Conservation (phyloP, 768 basidiomycete genomes). For the Amanita phalloides region DNA sequence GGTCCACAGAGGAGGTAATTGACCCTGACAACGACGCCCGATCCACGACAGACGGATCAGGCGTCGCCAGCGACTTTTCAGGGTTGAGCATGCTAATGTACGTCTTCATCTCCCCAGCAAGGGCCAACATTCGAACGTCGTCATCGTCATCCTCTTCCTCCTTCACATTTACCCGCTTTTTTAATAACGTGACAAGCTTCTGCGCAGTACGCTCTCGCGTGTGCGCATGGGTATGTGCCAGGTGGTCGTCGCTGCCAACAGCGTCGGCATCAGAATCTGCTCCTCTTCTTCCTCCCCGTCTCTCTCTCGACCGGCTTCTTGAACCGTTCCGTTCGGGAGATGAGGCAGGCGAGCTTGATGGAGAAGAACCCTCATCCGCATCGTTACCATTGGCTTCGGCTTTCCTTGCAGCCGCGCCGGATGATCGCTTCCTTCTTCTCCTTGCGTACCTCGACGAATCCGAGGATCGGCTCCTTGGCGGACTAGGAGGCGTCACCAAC, state of each 20-base stretch:
- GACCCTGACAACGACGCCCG: slow-evolving; percentile 4
- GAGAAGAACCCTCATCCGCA: slow-evolving; percentile 1
- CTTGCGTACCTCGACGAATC: slow-evolving; percentile 44
- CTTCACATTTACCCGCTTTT: slow-evolving; percentile 8
- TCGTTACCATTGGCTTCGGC: slow-evolving; percentile 7
- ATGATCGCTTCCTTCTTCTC: slow-evolving; percentile 25
- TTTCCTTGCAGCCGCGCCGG: slow-evolving; percentile 10
- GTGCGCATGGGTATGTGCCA: background rate
- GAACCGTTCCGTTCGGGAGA: slow-evolving; percentile 5
- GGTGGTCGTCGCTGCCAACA: slow-evolving; percentile 13
- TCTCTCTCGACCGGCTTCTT: slow-evolving; percentile 10
- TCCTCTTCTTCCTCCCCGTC: background rate
- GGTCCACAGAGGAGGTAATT: slow-evolving; percentile 2
- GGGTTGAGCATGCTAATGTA: slow-evolving; percentile 7
- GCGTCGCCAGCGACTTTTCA: slow-evolving; percentile 14
- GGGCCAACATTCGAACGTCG: background rate
- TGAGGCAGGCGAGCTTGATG: background rate
- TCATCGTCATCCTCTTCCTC: slow-evolving; percentile 9
- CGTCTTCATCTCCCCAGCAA: background rate
- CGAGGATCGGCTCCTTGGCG: slow-evolving; percentile 49
- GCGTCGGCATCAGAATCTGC: slow-evolving; percentile 16
- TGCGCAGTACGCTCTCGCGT: slow-evolving; percentile 9
- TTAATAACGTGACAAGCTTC: slow-evolving; percentile 14
- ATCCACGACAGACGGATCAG: slow-evolving; percentile 13
- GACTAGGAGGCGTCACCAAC: slow-evolving; percentile 68